Conservation (phyloP, 164 flowering plant species). For the Annona cherimola region DNA sequence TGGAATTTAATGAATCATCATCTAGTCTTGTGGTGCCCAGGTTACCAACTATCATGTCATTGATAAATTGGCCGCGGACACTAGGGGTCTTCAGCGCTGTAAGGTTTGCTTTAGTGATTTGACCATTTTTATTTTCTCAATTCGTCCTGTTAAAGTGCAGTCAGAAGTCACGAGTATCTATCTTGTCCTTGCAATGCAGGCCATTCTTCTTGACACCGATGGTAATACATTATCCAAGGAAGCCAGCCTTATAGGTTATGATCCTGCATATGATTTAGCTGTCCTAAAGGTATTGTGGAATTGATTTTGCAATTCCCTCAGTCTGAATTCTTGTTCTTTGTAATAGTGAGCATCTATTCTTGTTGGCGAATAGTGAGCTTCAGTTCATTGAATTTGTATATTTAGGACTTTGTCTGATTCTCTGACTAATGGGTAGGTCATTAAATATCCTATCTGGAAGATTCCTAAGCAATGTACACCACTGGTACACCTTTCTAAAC, state of each 20-base stretch:
- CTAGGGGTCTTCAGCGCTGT: conserved; percentile 69
- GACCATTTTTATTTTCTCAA: not conserved
- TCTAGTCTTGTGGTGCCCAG: conserved; percentile 26
- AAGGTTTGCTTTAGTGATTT: conserved; percentile 41
- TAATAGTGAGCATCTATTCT: too few species aligned
- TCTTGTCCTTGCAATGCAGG: conserved; percentile 28
- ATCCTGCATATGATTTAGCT: conserved; percentile 80
- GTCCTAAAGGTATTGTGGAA: conserved; percentile 60
- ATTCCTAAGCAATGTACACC: too few species aligned
- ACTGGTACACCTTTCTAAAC: too few species aligned
- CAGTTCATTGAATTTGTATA: too few species aligned
- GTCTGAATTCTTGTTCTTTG: not conserved
- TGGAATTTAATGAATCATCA: too few species aligned
- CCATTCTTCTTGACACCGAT: conserved; percentile 48
- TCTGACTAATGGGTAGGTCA: too few species aligned
- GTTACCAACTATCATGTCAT: conserved; percentile 93
- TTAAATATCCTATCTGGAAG: too few species aligned
- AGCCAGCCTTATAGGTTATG: conserved; percentile 67
- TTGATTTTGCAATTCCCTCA: not conserved
- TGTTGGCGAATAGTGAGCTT: too few species aligned
- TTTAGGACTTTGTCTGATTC: too few species aligned
- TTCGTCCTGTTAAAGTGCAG: not conserved
- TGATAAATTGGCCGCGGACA: conserved; percentile 71
- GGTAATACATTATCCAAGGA: conserved; percentile 55
- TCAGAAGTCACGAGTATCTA: not conserved